Evolutionary conservation across 1,284 basidiomycete genomes (phyloP).

Genomic region (Ustilago bromivora): DNA sequence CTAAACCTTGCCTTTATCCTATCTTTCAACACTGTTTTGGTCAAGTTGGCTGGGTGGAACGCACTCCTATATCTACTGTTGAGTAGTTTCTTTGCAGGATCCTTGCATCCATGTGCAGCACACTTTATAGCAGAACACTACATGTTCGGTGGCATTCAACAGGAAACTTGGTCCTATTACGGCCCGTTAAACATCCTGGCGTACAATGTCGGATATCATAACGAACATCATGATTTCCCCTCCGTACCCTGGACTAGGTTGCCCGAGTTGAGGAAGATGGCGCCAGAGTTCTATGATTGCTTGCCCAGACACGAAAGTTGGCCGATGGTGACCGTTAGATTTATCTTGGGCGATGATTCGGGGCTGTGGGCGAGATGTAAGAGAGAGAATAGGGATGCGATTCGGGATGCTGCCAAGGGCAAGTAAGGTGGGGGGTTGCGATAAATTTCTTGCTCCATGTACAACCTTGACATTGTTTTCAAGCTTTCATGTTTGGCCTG

Average conservation of each 20-base stretch:
- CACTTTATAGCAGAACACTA: conserved; percentile 91
- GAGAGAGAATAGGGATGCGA: conserved; percentile 35
- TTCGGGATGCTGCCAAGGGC: not conserved
- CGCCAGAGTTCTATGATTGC: conserved; percentile 91
- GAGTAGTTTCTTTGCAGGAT: conserved; percentile 93
- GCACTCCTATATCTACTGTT: conserved; percentile 80
- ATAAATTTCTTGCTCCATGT: not conserved
- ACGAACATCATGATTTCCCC: conserved; percentile 99
- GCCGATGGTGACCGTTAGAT: conserved; percentile 93
- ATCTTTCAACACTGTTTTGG: conserved; percentile 77
- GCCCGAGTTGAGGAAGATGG: conserved; percentile 82
- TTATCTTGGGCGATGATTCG: conserved; percentile 78
- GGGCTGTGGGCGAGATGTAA: conserved; percentile 65
- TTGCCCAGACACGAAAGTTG: conserved; percentile 89
- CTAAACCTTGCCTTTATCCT: conserved; percentile 82
- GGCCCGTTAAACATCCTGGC: conserved; percentile 89
- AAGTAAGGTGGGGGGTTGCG: not conserved
- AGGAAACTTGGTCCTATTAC: conserved; percentile 98
- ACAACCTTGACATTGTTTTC: not conserved
- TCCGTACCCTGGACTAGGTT: conserved; percentile 95
- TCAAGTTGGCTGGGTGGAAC: conserved; percentile 51
- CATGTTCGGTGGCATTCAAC: conserved; percentile 71
- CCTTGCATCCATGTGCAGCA: conserved; percentile 91
- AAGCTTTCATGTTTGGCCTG: not conserved
- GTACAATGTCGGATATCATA: conserved; percentile 99